These are phyloP conservation scores for Gaultheria prostrata DNA, from an alignment of 148 eudicot genomes.

Conservation along the genomic window DNA sequence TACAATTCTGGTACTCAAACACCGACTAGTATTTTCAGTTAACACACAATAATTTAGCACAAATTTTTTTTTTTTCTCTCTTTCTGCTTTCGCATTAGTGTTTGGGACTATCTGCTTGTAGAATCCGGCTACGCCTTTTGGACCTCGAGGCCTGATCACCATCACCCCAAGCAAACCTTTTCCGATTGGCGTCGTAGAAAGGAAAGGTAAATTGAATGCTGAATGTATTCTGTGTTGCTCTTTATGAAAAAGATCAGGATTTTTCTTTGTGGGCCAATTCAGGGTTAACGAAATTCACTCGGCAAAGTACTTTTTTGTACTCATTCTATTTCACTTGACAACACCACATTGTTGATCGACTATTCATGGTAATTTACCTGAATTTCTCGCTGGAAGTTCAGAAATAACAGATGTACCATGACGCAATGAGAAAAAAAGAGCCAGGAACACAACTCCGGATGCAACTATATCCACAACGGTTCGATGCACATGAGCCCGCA, in stretches of 20 bases:
- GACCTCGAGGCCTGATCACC: constrained; percentile 69
- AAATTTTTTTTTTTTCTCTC: neutral
- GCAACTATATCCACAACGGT: too few species aligned
- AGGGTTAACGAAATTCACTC: neutral
- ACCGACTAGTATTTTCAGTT: neutral
- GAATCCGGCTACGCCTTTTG: constrained; percentile 70
- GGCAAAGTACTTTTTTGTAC: neutral
- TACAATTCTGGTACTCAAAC: constrained; percentile 57
- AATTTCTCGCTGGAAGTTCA: neutral
- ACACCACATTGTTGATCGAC: neutral
- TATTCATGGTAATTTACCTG: neutral
- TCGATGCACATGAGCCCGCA: too few species aligned
- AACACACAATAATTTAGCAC: neutral
- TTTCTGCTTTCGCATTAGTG: neutral
- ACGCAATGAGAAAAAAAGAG: neutral
- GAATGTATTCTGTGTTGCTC: neutral
- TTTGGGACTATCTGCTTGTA: constrained; percentile 16
- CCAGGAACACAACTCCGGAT: too few species aligned
- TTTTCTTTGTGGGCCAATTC: neutral
- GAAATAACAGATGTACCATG: neutral
- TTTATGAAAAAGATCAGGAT: neutral
- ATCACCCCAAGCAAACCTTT: constrained; percentile 48
- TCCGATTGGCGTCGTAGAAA: constrained; percentile 58
- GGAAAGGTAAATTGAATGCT: constrained; percentile 42
- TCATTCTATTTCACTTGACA: neutral